Evolutionary conservation across 257 asterid species (phyloP).

Genomic region (Striga asiatica): DNA sequence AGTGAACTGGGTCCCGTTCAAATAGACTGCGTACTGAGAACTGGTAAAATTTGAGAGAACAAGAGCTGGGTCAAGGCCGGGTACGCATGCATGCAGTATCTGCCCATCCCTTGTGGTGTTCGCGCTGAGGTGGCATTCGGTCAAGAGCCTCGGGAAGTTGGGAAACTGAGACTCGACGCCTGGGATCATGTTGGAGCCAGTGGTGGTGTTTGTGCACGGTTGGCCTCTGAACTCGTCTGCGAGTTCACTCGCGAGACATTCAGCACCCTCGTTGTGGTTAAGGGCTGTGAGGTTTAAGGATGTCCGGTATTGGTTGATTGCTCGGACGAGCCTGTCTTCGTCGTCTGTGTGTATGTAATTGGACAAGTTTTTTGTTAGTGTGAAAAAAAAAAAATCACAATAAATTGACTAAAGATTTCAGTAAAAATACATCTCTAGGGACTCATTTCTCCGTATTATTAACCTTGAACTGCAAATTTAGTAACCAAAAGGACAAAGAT

Average conservation of each 20-base stretch:
- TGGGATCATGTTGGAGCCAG: slow-evolving; percentile 73
- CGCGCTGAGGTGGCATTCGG: slow-evolving; percentile 56
- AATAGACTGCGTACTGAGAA: slow-evolving; percentile 44
- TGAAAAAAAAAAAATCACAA: neutral
- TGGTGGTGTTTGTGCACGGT: slow-evolving; percentile 70
- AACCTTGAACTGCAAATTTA: no score
- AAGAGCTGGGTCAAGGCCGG: slow-evolving; percentile 39
- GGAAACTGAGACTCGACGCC: slow-evolving; percentile 61
- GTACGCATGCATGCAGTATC: slow-evolving; percentile 78
- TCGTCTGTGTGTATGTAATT: slow-evolving; percentile 73
- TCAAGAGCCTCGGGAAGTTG: slow-evolving; percentile 44
- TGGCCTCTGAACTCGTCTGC: slow-evolving; percentile 60
- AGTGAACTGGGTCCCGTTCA: slow-evolving; percentile 51
- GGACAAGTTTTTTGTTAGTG: no score
- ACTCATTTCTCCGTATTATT: no score
- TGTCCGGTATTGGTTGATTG: slow-evolving; percentile 63
- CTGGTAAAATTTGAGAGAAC: slow-evolving; percentile 61
- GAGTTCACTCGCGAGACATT: slow-evolving; percentile 69
- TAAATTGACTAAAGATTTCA: no score
- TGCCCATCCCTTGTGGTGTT: slow-evolving; percentile 82
- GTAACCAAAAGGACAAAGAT: no score
- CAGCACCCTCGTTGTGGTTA: slow-evolving; percentile 58
- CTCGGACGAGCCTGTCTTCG: slow-evolving; percentile 56
- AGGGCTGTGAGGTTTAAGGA: slow-evolving; percentile 54
- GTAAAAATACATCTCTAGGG: no score